Percentiles rank a stretch among this genome's conserved stretches.
Evolutionary conservation across 441 rosid species (phyloP).

Genomic region (Jatropha multifida): DNA sequence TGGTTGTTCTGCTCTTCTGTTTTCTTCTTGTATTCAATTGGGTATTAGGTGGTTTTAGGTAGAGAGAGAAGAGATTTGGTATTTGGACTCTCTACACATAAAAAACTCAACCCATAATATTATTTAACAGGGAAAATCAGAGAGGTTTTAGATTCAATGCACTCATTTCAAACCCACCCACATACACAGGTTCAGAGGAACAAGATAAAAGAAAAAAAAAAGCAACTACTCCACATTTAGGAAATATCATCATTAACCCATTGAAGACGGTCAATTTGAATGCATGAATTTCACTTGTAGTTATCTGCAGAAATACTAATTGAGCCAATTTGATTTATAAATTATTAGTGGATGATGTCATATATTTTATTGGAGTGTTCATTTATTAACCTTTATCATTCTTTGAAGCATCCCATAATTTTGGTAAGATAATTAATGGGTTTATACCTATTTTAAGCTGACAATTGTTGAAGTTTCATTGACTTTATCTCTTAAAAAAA

Average conservation of each 20-base stretch:
- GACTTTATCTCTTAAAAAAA: slow-evolving; percentile 28
- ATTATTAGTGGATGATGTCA: neutral
- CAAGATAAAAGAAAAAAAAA: neutral
- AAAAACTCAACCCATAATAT: slow-evolving; percentile 5
- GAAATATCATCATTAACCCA: slow-evolving; percentile 4
- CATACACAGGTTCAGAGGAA: neutral
- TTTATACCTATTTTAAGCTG: slow-evolving; percentile 34
- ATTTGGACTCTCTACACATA: neutral
- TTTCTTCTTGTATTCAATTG: slow-evolving; percentile 43
- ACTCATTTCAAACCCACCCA: slow-evolving; percentile 4
- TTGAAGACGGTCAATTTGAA: neutral
- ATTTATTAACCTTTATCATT: slow-evolving; percentile 12
- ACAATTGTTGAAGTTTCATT: slow-evolving; percentile 27
- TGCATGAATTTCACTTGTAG: neutral
- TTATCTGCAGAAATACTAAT: neutral
- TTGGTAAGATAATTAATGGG: slow-evolving; percentile 28
- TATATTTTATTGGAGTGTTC: slow-evolving; percentile 9
- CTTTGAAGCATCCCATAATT: slow-evolving; percentile 17
- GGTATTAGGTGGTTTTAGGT: slow-evolving; percentile 53
- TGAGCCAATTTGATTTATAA: neutral
- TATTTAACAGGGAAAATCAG: slow-evolving; percentile 5
- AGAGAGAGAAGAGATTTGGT: slow-evolving; percentile 4
- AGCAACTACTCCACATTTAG: slow-evolving; percentile 3
- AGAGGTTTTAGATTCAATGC: neutral
- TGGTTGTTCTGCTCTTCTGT: slow-evolving; percentile 37